Evolutionary conservation across 2,329 filamentous ascomycete species (phyloP), one percentile per base, ranked within the genome.

Genomic region (Nakataea oryzae): DNA sequence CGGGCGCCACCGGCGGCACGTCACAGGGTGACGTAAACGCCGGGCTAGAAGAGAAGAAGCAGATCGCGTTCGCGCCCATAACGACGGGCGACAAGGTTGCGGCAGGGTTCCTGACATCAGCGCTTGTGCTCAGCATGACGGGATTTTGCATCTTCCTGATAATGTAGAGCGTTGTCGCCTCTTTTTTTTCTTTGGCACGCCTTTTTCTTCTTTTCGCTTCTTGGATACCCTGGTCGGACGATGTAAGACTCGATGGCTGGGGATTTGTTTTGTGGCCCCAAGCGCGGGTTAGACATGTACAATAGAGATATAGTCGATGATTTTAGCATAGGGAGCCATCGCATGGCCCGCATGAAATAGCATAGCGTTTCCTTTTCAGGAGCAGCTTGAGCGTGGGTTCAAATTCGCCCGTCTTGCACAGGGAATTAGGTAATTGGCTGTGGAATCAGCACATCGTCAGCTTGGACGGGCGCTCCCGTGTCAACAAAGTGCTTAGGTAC

Each of bases 1-100:
- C 84, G 0, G 75, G 76, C 0, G 70, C 74, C 3, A 82, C 79
- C 1, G 87, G 86, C 41, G 87, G 87, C 60, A 88, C 82, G 1
- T 85, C 81, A 2, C 69, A 74, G 61, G 83, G 83, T 12, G 67
- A 86, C 63, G 72, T 76, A 6, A 73, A 73, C 13, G 83, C 79
- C 14, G 81, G 81, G 62, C 71, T 65, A 64, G 58, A 66, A 41
- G 66, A 66, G 56, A 61, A 66, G 21, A 63, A 65, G 17, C 66
- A 70, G 60, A 62, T 71, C 62, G 29, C 66, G 57, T 65, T 76
- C 34, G 63, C 69, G 54, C 70, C 75, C 13, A 80, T 86, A 62
- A 80, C 78, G 2, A 74, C 70, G 3, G 75, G 71, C n/a, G 83
- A 85, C 63, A 76, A 74, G 67, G 81, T 81, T 1, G 84, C 80